These are phyloP conservation scores for Penicillium sp. DNA, from an alignment of 2,329 filamentous ascomycete genomes.

Conservation along the genomic window DNA sequence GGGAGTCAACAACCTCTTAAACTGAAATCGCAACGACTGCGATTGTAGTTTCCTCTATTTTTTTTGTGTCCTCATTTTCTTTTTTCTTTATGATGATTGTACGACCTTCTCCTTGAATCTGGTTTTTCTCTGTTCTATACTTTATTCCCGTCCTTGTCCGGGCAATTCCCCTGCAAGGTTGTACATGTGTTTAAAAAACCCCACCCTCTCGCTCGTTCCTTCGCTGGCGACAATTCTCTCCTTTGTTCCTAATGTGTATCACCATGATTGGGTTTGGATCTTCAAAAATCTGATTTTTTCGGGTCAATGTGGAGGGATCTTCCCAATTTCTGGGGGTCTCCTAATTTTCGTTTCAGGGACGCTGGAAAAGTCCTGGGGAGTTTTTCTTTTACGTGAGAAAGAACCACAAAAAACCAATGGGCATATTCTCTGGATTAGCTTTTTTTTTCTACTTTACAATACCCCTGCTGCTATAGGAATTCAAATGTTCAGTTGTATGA, in stretches of 20 bases:
- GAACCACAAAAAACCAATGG: not conserved
- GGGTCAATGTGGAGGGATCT: conserved; percentile 1
- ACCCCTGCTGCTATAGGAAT: conserved; percentile 4
- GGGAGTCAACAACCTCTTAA: conserved; percentile 40
- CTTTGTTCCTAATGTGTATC: conserved; percentile 30
- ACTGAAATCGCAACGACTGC: conserved; percentile 24
- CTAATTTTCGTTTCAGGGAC: not conserved
- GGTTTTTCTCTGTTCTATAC: conserved; percentile 14
- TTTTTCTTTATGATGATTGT: conserved; percentile 22
- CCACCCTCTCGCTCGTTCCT: conserved; percentile 10
- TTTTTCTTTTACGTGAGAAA: not conserved
- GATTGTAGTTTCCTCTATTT: not conserved
- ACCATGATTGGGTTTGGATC: conserved; percentile 20
- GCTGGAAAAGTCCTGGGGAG: not conserved
- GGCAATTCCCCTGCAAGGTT: conserved; percentile 5
- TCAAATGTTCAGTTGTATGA: not conserved
- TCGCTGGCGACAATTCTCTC: conserved; percentile 12
- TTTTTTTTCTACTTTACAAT: not conserved
- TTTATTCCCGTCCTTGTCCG: conserved; percentile 16
- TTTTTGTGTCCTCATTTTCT: conserved; percentile 1
- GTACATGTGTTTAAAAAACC: conserved; percentile 24
- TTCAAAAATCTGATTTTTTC: conserved; percentile 15
- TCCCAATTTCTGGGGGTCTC: not conserved
- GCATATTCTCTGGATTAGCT: not conserved
- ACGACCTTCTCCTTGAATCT: conserved; percentile 17